phyloP scores from a whole-genome alignment of 2,329 filamentous ascomycete species.

The Penicillium polonicum region DNA sequence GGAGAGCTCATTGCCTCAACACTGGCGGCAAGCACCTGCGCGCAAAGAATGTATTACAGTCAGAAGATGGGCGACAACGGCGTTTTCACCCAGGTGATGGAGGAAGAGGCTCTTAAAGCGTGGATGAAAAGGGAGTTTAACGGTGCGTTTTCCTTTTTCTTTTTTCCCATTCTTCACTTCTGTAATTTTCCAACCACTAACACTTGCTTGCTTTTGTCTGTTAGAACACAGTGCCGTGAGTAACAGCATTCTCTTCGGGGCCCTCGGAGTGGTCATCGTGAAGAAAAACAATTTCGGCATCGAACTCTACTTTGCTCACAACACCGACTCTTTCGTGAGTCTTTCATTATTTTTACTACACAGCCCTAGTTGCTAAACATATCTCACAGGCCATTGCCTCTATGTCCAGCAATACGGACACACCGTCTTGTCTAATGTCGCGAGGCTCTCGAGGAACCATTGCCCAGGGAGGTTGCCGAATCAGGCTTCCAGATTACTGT shows the following conservation, averaged over 20 bases:
- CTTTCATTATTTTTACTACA: neutral
- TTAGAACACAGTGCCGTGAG: constrained; percentile 74
- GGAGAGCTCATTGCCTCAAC: constrained; percentile 98
- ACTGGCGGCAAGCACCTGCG: constrained; percentile 82
- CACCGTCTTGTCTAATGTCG: constrained; percentile 84
- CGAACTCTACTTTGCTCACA: constrained; percentile 91
- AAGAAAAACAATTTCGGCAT: constrained; percentile 77
- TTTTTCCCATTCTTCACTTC: neutral
- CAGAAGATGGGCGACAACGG: constrained; percentile 62
- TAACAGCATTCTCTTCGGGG: constrained; percentile 75
- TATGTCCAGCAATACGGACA: constrained; percentile 75
- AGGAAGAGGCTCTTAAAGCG: constrained; percentile 73
- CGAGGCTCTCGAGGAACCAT: constrained; percentile 58
- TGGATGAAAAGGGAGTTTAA: constrained; percentile 92
- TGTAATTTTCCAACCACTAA: neutral
- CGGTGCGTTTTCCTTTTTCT: constrained; percentile 47
- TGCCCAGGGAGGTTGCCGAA: constrained; percentile 45
- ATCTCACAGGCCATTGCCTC: constrained; percentile 68
- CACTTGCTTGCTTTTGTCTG: neutral
- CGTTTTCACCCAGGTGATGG: constrained; percentile 63
- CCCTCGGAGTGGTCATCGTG: constrained; percentile 86
- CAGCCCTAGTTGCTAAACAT: constrained; percentile 2
- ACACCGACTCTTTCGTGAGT: constrained; percentile 75
- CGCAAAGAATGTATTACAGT: constrained; percentile 76
- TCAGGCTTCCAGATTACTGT: neutral